Conservation (phyloP, 2,329 filamentous ascomycete species). For the Colletotrichum endophyticum region DNA sequence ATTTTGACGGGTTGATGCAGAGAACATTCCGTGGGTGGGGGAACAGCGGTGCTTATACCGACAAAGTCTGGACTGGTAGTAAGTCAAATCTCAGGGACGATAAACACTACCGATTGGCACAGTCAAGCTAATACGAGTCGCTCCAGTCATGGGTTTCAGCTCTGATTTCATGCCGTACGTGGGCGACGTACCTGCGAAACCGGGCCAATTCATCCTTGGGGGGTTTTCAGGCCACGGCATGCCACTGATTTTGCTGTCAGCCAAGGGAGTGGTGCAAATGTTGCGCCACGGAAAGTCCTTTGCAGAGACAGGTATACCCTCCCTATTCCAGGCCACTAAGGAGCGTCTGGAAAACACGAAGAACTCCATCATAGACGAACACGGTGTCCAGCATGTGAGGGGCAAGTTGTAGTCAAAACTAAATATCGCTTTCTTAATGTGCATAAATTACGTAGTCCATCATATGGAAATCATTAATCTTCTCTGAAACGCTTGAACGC, state of each 20-base stretch:
- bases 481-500: no score
- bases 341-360: no score
- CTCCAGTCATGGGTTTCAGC: conserved; percentile 44
- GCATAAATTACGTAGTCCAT: no score
- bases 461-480: no score
- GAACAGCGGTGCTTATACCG: conserved; percentile 36
- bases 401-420: background rate
- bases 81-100: background rate
- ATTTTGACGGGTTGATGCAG: conserved; percentile 56
- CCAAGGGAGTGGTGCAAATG: no score
- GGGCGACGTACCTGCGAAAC: conserved; percentile 43
- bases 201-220: conserved; percentile 45
- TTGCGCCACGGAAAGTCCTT: no score
- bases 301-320: no score
- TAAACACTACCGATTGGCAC: background rate
- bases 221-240: conserved; percentile 46
- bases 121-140: background rate
- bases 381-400: background rate
- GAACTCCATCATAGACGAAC: no score
- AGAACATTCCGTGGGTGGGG: conserved; percentile 54
- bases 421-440: no score
- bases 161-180: conserved; percentile 46
- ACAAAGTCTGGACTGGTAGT: conserved; percentile 38
- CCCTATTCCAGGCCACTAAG: no score
- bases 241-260: no score